Percentiles rank a stretch among this genome's conserved stretches.
phyloP scores from a whole-genome alignment of 345 rosid genomes.

The Gossypium anomalum region DNA sequence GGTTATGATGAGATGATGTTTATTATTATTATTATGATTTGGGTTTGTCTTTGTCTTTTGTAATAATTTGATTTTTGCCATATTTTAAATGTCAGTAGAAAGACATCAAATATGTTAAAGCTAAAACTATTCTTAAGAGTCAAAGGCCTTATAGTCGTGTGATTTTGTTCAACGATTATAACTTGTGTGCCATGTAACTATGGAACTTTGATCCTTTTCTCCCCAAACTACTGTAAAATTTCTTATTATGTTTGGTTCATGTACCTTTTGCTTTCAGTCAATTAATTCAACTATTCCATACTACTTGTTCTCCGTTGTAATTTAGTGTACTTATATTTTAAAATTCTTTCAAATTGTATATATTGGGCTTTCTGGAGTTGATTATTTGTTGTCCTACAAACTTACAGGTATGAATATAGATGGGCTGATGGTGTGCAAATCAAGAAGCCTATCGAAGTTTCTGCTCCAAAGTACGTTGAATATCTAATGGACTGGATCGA shows the following conservation, averaged over 20 bases:
- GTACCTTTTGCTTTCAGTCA: neutral
- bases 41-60: neutral
- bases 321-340: neutral
- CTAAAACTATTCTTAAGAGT: neutral
- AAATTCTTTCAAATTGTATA: neutral
- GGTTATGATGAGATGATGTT: neutral
- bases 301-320: neutral
- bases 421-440: conserved; percentile 99
- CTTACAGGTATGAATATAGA: conserved; percentile 84
- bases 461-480: conserved; percentile 98
- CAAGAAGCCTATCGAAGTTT: conserved; percentile 97
- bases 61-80: conserved; percentile 1
- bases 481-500: conserved; percentile 99
- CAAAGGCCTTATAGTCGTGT: neutral
- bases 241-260: neutral
- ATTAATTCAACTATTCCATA: conserved; percentile 6
- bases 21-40: neutral
- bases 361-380: neutral
- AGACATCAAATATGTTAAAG: neutral
- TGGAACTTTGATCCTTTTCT: neutral
- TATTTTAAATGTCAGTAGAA: neutral
- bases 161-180: neutral
- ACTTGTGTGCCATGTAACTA: neutral
- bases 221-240: neutral
- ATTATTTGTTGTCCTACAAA: conserved; percentile 15